These are phyloP conservation scores for Pythium dissimile DNA, from an alignment of 352 stramenopile species.

Conservation along the genomic window DNA sequence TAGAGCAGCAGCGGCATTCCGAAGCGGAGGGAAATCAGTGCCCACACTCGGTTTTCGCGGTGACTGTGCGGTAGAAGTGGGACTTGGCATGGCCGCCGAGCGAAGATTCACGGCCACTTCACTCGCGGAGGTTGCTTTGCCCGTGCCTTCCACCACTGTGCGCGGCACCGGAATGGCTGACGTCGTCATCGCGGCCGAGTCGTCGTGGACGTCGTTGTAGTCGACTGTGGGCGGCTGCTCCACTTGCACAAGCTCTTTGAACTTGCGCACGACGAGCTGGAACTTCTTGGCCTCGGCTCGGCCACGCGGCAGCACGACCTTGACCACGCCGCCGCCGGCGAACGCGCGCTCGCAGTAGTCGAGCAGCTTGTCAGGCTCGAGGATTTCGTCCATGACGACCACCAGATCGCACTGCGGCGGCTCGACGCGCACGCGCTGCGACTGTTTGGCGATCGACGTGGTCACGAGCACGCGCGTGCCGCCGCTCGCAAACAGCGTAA, in stretches of 20 bases:
- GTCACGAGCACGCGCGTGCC: constrained; percentile 73
- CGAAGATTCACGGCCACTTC: too few relatives aligned
- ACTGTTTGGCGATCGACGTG: constrained; percentile 62
- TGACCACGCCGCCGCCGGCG: constrained; percentile 40
- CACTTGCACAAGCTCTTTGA: constrained; percentile 50
- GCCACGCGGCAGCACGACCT: constrained; percentile 59
- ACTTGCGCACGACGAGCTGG: constrained; percentile 47
- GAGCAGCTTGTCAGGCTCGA: constrained; percentile 71
- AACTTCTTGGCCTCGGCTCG: constrained; percentile 54
- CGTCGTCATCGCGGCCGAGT: too few relatives aligned
- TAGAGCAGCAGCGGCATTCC: not conserved
- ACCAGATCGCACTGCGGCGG: constrained; percentile 63
- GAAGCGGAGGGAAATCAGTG: too few relatives aligned
- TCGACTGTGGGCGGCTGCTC: constrained; percentile 15
- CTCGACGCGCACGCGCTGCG: constrained; percentile 37
- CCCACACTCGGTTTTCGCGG: too few relatives aligned
- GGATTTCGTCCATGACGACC: constrained; percentile 72
- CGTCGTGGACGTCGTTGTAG: too few relatives aligned
- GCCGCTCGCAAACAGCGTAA: constrained; percentile 50
- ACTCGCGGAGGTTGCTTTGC: too few relatives aligned
- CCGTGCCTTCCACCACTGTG: too few relatives aligned
- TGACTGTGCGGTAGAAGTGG: too few relatives aligned
- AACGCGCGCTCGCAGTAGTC: constrained; percentile 56
- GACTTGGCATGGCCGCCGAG: too few relatives aligned
- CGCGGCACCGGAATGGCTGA: too few relatives aligned